Evolutionary conservation across 139 green algal genomes (phyloP).

Genomic region (Protoeuglena noctilucae): DNA sequence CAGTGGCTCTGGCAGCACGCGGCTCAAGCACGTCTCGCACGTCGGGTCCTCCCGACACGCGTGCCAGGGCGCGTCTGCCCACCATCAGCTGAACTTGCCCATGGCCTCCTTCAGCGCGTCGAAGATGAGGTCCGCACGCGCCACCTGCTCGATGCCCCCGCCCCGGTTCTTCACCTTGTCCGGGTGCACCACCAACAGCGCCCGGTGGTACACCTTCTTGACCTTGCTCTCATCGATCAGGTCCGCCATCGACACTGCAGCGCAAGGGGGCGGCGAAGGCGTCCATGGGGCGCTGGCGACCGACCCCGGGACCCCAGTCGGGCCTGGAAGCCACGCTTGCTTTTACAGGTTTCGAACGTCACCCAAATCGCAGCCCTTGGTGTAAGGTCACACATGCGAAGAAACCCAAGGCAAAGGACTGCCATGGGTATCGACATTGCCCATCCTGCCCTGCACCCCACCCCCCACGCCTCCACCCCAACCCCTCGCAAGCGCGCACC

Average conservation of each 20-base stretch:
- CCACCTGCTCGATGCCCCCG: slow-evolving; percentile 61
- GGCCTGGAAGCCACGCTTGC: too few relatives aligned
- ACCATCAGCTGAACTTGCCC: slow-evolving; percentile 40
- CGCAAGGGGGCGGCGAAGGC: neutral
- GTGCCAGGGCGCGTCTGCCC: too few relatives aligned
- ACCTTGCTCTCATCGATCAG: slow-evolving; percentile 59
- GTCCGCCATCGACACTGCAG: slow-evolving; percentile 48
- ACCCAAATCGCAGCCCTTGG: neutral
- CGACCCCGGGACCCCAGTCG: neutral
- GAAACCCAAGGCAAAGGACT: too few relatives aligned
- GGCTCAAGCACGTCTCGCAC: too few relatives aligned
- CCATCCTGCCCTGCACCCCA: too few relatives aligned
- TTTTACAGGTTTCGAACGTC: too few relatives aligned
- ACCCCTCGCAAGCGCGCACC: neutral
- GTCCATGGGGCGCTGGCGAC: neutral
- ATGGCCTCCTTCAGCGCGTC: slow-evolving; percentile 72
- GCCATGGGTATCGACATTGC: too few relatives aligned
- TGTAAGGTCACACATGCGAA: too few relatives aligned
- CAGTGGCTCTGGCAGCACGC: too few relatives aligned
- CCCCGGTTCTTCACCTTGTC: slow-evolving; percentile 84
- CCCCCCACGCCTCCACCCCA: too few relatives aligned
- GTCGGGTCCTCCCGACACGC: too few relatives aligned
- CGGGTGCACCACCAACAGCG: slow-evolving; percentile 83
- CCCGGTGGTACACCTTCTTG: slow-evolving; percentile 71
- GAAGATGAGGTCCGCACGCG: slow-evolving; percentile 79